These are phyloP conservation scores for Ambrosiella xylebori DNA, from an alignment of 2,329 filamentous ascomycete genomes.

Conservation along the genomic window DNA sequence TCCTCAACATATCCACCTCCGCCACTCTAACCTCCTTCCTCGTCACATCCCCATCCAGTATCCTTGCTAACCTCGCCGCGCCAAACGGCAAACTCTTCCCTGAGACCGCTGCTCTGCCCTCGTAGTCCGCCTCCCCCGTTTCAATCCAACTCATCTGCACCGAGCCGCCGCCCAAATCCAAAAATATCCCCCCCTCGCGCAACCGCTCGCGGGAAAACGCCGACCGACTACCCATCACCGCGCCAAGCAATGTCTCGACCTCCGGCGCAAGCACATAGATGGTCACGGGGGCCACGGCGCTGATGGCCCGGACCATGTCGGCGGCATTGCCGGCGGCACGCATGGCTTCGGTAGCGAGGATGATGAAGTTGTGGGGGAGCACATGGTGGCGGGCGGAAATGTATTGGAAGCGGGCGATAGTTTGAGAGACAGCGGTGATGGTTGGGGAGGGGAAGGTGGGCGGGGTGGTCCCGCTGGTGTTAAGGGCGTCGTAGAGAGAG, in stretches of 20 bases:
- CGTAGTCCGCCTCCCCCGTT: conserved; percentile 29
- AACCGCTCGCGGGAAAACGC: conserved; percentile 41
- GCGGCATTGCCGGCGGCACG: conserved; percentile 59
- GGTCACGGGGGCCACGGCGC: conserved; percentile 32
- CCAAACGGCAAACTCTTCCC: conserved; percentile 45
- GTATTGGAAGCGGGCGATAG: conserved; percentile 51
- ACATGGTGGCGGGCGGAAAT: conserved; percentile 58
- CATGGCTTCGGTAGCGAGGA: conserved; percentile 82
- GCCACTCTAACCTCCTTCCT: conserved; percentile 25
- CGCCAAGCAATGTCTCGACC: conserved; percentile 69
- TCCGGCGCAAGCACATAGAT: conserved; percentile 60
- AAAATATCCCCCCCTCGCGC: conserved; percentile 43
- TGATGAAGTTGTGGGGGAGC: conserved; percentile 42
- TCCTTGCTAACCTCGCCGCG: conserved; percentile 37
- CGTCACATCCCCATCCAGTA: conserved; percentile 24
- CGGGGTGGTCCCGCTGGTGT: conserved; percentile 23
- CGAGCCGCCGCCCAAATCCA: conserved; percentile 67
- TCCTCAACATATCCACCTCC: conserved; percentile 37
- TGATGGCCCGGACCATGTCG: conserved; percentile 50
- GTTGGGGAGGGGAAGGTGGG: conserved; percentile 33
- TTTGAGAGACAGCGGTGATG: conserved; percentile 47
- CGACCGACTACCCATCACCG: conserved; percentile 61
- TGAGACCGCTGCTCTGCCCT: conserved; percentile 33
- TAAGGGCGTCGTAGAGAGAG: conserved; percentile 72
- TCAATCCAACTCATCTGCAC: conserved; percentile 49